Evolutionary conservation across 345 rosid species (phyloP), one percentile per base, ranked within the genome.

Genomic region (Citrus trifoliata): DNA sequence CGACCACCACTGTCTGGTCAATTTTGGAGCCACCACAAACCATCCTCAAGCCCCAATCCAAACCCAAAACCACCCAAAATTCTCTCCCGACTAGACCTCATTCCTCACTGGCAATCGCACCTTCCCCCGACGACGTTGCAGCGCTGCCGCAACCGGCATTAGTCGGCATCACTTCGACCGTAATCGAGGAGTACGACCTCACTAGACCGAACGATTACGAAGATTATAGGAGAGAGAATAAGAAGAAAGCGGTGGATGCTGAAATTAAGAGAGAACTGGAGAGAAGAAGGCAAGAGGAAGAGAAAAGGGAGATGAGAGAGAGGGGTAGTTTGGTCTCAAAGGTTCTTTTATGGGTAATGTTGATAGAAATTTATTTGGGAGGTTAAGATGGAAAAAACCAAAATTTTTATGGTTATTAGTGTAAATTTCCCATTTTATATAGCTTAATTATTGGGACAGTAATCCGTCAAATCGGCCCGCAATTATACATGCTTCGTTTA

Each of bases 141-240:
- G 64, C 66, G 35, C 78, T 75, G 66, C 42, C 78, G 14, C 99
- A 89, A 79, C 92, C 92, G 3, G 98, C 94, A 2, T 82, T 94
- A 30, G 93, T 94, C 21, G 98, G 91, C 61, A 90, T 96, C 59
- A 88, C 92, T 5, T 90, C 99, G 35, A 83, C 88, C 10, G 98
- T 96, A 40, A 81, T 86, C 12, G 98, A 94, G 25, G 99, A 96
- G 90, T 96, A 96, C 76, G 99, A 96, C 80, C 99, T 98, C 2
- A 92, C 97, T 33, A 87, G 93, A 77, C 99, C 99, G 51, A 96
- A 96, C 38, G 97, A 93, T 69, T 96, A 96, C 86, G 99, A 94
- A 75, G 98, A 96, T 61, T 96, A 91, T 62, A 70, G 85, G 77
- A 80, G 87, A 72, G 99, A 94, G 89, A 92, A 88, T 88, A 91